Conservation (phyloP, 441 rosid species). For the Gossypium armourianum region DNA sequence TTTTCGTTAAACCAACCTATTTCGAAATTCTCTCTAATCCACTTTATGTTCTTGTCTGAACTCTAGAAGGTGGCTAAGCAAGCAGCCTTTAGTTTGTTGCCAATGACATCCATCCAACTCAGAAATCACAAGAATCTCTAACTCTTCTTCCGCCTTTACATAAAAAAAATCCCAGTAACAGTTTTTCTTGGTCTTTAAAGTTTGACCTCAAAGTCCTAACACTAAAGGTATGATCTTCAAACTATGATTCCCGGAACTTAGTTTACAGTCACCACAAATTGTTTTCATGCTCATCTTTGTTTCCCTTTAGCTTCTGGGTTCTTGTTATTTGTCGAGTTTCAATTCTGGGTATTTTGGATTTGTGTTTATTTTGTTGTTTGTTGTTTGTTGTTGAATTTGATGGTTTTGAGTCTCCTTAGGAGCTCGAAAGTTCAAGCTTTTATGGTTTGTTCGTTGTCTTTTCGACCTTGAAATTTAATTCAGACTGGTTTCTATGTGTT, state of each 20-base stretch:
- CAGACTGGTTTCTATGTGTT: background rate
- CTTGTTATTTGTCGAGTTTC: background rate
- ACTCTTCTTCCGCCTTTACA: background rate
- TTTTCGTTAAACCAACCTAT: background rate
- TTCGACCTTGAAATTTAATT: background rate
- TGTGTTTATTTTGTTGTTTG: background rate
- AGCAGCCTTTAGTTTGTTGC: background rate
- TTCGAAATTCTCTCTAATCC: background rate
- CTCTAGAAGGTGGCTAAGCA: background rate
- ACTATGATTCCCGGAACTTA: background rate
- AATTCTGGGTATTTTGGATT: constrained; percentile 4
- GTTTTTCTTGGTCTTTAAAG: background rate
- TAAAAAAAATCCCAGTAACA: background rate
- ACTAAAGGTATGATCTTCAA: background rate
- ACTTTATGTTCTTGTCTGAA: background rate
- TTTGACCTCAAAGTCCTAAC: background rate
- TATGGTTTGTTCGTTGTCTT: background rate
- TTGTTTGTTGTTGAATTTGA: background rate
- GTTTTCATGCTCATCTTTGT: background rate
- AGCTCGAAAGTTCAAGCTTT: background rate
- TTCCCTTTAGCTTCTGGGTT: background rate
- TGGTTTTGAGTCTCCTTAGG: background rate
- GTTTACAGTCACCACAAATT: background rate
- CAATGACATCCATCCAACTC: constrained; percentile 1
- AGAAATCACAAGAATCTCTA: background rate